These are phyloP conservation scores for Nicotiana obtusifolia DNA, from an alignment of 257 asterid genomes.

Conservation along the genomic window DNA sequence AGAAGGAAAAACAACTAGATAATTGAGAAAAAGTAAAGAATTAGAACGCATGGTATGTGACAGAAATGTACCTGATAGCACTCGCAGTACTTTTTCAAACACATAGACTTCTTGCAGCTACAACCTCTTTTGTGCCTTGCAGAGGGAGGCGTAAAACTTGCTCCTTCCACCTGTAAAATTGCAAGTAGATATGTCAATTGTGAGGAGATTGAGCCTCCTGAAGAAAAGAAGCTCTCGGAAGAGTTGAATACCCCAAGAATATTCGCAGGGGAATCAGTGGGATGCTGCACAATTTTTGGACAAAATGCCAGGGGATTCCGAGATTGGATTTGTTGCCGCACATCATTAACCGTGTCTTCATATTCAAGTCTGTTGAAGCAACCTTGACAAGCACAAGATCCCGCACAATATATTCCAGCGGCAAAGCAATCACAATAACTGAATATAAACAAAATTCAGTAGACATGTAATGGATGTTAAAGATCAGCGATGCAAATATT, in stretches of 20 bases:
- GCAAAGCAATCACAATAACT: conserved; percentile 91
- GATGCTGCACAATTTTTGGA: conserved; percentile 46
- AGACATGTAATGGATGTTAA: conserved; percentile 8
- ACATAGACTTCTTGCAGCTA: conserved; percentile 87
- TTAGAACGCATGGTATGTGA: neutral
- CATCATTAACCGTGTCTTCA: conserved; percentile 50
- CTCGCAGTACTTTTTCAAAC: conserved; percentile 76
- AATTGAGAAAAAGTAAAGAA: conserved; percentile 3
- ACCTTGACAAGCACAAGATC: conserved; percentile 65
- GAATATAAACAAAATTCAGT: conserved; percentile 25
- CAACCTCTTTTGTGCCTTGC: conserved; percentile 83
- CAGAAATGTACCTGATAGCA: conserved; percentile 62
- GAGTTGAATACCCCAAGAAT: conserved; percentile 32
- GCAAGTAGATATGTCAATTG: conserved; percentile 6
- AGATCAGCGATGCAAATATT: conserved; percentile 6
- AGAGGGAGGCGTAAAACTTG: conserved; percentile 44
- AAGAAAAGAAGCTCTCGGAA: conserved; percentile 10
- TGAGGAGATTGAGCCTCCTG: neutral
- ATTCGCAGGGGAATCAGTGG: conserved; percentile 30
- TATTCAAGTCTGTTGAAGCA: conserved; percentile 65
- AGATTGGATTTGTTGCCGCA: conserved; percentile 49
- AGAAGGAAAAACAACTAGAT: neutral
- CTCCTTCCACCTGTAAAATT: conserved; percentile 44
- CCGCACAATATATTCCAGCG: conserved; percentile 65
- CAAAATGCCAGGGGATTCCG: conserved; percentile 79